phyloP scores from a whole-genome alignment of 2,329 filamentous ascomycete species.

The Alternaria burnsii region DNA sequence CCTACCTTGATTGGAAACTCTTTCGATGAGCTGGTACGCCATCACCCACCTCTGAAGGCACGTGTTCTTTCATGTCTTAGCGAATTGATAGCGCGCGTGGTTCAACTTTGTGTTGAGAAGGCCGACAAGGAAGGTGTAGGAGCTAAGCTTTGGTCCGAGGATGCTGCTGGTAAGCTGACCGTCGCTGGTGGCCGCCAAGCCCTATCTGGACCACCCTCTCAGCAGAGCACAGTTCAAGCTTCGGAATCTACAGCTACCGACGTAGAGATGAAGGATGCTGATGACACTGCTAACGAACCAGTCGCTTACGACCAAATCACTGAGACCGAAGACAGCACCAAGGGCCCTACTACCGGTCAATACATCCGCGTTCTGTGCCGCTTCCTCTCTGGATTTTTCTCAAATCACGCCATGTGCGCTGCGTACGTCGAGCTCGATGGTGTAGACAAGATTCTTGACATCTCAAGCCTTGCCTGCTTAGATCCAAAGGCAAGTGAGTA shows the following conservation, averaged over 20 bases:
- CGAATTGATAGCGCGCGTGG: constrained; percentile 86
- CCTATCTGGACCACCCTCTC: constrained; percentile 54
- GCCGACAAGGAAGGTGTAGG: constrained; percentile 76
- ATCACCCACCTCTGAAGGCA: constrained; percentile 84
- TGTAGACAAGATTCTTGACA: constrained; percentile 82
- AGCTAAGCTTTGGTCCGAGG: constrained; percentile 75
- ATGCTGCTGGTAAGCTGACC: constrained; percentile 65
- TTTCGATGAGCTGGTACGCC: constrained; percentile 93
- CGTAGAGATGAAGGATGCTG: constrained; percentile 70
- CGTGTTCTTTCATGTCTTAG: constrained; percentile 86
- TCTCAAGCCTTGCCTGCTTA: constrained; percentile 82
- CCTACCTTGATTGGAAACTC: constrained; percentile 78
- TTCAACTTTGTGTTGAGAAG: constrained; percentile 74
- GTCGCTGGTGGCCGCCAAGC: constrained; percentile 65
- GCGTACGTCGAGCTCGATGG: constrained; percentile 81
- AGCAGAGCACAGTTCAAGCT: constrained; percentile 28
- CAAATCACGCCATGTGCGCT: constrained; percentile 75
- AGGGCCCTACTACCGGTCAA: constrained; percentile 65
- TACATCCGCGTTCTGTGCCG: constrained; percentile 80
- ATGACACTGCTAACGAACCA: constrained; percentile 25
- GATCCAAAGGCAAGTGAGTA: constrained; percentile 74
- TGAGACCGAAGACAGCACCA: constrained; percentile 59
- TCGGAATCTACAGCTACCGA: constrained; percentile 46
- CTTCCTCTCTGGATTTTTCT: constrained; percentile 80
- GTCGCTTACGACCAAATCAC: constrained; percentile 52